Conservation (phyloP, 192 early-diverging fungal species). For the Backusella tuberculispora region DNA sequence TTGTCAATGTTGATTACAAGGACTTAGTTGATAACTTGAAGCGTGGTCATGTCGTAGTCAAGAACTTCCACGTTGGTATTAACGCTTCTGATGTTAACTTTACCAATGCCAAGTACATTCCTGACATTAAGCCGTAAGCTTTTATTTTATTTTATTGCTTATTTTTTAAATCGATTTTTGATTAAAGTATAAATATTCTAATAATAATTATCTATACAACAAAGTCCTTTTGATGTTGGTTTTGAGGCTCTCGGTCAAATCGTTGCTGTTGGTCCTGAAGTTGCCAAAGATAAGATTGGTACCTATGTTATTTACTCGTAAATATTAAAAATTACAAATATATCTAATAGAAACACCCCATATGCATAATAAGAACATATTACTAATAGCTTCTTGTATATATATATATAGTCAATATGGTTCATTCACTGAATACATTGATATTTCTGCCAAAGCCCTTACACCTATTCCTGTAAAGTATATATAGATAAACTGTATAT, state of each 20-base stretch:
- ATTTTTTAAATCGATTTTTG: too few species aligned
- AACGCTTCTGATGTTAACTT: slow-evolving; percentile 64
- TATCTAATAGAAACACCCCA: not conserved
- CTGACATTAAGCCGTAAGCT: slow-evolving; percentile 53
- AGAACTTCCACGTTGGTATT: slow-evolving; percentile 53
- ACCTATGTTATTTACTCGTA: slow-evolving; percentile 39
- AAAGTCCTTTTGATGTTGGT: slow-evolving; percentile 61
- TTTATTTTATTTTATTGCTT: too few species aligned
- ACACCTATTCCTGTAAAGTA: slow-evolving; percentile 43
- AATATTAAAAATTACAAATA: not conserved
- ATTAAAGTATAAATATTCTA: not conserved
- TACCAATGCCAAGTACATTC: slow-evolving; percentile 58
- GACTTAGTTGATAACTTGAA: slow-evolving; percentile 25
- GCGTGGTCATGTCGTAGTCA: slow-evolving; percentile 45
- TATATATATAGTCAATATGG: slow-evolving; percentile 52
- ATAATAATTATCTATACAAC: not conserved
- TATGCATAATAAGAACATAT: not conserved
- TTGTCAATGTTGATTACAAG: slow-evolving; percentile 23
- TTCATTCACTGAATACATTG: slow-evolving; percentile 56
- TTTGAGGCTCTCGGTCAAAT: slow-evolving; percentile 62
- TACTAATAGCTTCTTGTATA: not conserved
- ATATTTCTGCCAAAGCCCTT: slow-evolving; percentile 28
- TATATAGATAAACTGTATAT: not conserved
- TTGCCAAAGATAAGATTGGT: slow-evolving; percentile 36
- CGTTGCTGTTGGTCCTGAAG: slow-evolving; percentile 47